Conservation (phyloP, 2,329 filamentous ascomycete species). For the Phymatotrichopsis omnivora region DNA sequence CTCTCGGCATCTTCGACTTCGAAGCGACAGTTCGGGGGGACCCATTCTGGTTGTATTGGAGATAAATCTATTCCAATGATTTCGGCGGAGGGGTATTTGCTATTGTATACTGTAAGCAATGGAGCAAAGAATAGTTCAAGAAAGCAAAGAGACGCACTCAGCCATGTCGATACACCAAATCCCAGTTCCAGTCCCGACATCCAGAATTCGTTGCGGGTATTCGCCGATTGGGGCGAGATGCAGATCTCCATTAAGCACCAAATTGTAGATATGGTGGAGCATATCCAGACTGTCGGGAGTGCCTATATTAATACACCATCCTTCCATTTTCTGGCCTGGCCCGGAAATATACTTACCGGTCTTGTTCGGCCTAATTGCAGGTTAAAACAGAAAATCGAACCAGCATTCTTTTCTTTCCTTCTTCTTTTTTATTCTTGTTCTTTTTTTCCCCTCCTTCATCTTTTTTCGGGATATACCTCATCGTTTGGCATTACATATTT, state of each 20-base stretch:
- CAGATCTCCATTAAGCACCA: conserved; percentile 34
- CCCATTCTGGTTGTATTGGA: conserved; percentile 37
- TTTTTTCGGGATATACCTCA: conserved; percentile 10
- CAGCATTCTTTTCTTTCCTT: conserved; percentile 28
- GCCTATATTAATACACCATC: conserved; percentile 9
- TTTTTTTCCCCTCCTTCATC: no score
- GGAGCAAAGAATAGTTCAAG: conserved; percentile 6
- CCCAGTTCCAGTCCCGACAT: conserved; percentile 40
- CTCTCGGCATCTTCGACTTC: conserved; percentile 24
- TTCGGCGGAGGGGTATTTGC: conserved; percentile 25
- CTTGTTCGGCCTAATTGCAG: conserved; percentile 23
- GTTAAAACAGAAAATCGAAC: no score
- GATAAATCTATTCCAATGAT: conserved; percentile 36
- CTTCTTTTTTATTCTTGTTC: no score
- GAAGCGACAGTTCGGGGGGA: conserved; percentile 28
- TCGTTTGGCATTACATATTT: conserved; percentile 21
- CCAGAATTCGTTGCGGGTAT: conserved; percentile 37
- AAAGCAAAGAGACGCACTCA: conserved; percentile 13
- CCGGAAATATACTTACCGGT: conserved; percentile 6
- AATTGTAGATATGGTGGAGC: conserved; percentile 39
- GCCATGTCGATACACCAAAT: conserved; percentile 39
- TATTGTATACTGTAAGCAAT: conserved; percentile 25
- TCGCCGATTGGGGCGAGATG: conserved; percentile 37
- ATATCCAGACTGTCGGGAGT: conserved; percentile 38
- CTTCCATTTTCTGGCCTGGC: neutral